phyloP scores from a whole-genome alignment of 306 rosid genomes.

The Quercus suber region DNA sequence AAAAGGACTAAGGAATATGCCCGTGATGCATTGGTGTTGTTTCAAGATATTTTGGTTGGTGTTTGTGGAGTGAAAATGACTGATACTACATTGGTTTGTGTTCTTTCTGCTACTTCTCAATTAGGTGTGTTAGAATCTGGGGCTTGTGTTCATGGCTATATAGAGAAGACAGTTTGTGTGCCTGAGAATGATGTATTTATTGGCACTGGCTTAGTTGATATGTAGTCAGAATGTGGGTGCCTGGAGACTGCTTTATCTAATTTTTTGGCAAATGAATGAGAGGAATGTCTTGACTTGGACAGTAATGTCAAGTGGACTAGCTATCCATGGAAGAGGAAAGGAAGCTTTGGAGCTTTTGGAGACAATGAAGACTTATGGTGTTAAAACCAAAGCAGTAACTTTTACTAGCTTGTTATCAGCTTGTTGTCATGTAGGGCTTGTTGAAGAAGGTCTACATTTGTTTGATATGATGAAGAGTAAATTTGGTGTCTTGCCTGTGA shows the following conservation, averaged over 20 bases:
- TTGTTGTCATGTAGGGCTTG: slow-evolving; percentile 68
- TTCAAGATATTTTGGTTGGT: slow-evolving; percentile 55
- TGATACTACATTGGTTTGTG: slow-evolving; percentile 61
- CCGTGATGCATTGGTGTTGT: slow-evolving; percentile 45
- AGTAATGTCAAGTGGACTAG: slow-evolving; percentile 57
- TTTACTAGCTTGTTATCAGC: slow-evolving; percentile 52
- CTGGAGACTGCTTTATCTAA: slow-evolving; percentile 41
- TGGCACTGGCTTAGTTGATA: slow-evolving; percentile 74
- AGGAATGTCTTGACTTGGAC: slow-evolving; percentile 79
- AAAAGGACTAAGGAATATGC: slow-evolving; percentile 32
- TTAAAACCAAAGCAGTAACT: slow-evolving; percentile 57
- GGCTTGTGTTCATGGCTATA: slow-evolving; percentile 63
- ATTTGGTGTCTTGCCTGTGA: slow-evolving; percentile 45
- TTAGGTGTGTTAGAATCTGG: slow-evolving; percentile 57
- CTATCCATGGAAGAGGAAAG: slow-evolving; percentile 68
- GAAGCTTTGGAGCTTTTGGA: slow-evolving; percentile 56
- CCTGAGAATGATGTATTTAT: slow-evolving; percentile 67
- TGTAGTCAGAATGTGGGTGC: slow-evolving; percentile 83
- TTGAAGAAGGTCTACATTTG: slow-evolving; percentile 54
- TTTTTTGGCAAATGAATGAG: slow-evolving; percentile 48
- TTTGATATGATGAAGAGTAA: slow-evolving; percentile 44
- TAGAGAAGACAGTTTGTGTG: slow-evolving; percentile 38
- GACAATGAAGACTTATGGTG: slow-evolving; percentile 46
- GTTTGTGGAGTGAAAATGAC: slow-evolving; percentile 48
- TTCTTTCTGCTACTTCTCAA: slow-evolving; percentile 67